A percentile compares a stretch with the other conserved stretches of the same genome.
Conservation (phyloP, 257 asterid genomes). For the Solanum peruvianum region DNA sequence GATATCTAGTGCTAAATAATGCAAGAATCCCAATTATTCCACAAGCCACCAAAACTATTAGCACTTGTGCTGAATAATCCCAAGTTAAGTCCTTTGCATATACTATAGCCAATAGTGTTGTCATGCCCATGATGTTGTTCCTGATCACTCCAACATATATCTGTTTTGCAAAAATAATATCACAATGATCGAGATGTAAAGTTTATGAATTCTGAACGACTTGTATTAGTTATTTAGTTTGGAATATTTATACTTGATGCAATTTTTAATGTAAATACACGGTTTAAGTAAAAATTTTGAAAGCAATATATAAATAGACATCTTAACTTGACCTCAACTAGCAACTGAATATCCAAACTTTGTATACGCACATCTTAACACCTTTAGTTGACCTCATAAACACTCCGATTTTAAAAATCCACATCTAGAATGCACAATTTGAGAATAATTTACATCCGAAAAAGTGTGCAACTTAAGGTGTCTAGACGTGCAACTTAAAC, state of each 20-base stretch:
- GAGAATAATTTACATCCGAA: too few species aligned
- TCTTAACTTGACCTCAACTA: not conserved
- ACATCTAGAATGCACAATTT: too few species aligned
- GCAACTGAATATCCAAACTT: not conserved
- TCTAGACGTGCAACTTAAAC: not conserved
- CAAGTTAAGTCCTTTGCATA: constrained; percentile 48
- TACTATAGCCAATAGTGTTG: constrained; percentile 34
- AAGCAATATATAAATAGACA: not conserved
- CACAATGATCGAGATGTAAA: not conserved
- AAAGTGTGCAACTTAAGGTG: not conserved
- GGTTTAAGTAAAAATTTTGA: not conserved
- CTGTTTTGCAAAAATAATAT: not conserved
- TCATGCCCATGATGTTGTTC: constrained; percentile 51
- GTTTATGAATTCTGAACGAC: not conserved
- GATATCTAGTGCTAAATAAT: constrained; percentile 21
- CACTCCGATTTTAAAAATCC: too few species aligned
- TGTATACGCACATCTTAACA: not conserved
- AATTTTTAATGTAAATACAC: not conserved
- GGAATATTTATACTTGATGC: not conserved
- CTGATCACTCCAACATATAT: constrained; percentile 50
- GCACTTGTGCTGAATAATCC: constrained; percentile 59
- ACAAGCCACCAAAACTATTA: constrained; percentile 30
- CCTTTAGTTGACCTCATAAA: too few species aligned
- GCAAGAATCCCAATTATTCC: constrained; percentile 34
- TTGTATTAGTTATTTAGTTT: not conserved